Evolutionary conservation across 1,139 yeast species (phyloP), one percentile per base, ranked within the genome.

Genomic region (Candida dubliniensis): DNA sequence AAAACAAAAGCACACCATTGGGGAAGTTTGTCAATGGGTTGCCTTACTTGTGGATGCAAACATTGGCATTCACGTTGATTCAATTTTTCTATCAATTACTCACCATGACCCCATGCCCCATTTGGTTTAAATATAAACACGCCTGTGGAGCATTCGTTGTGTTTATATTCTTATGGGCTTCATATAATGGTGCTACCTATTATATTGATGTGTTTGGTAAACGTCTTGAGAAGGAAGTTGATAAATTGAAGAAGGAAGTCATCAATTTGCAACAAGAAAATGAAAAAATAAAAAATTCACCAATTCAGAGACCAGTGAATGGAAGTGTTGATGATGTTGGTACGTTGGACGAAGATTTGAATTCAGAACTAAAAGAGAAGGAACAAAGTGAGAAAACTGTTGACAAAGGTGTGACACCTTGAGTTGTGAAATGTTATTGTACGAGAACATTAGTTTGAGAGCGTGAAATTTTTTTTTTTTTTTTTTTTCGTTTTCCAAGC

Each of bases 121-220:
- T 93, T 24, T 88, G 96, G 87, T 88, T 87, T 63, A 72, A 76
- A 37, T 77, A 82, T 61, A 84, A 84, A 55, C 69, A 71, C 45
- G 77, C 87, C 1, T 88, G 95, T 35, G 81, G 85, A 0, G 56
- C 74, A 1, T 91, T 90, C 60, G 77, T 93, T 49, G 64, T 81
- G 2, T 73, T 77, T 44, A 88, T 93, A 25, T 89, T 90, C 56
- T 64, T 83, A 31, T 78, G 82, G 67, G 95, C 98, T 2, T 76
- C 90, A 40, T 88, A 86, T 63, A 91, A 93, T 55, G 99, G 99
- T 30, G 98, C 98, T 2, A 88, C 96, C 0, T 93, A 88, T 60
- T 93, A 93, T 60, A 77, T 93, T 47, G 98, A 93, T 59, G 85
- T 86, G 36, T 93, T 91, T 66, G 97, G 96, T 47, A 87, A 84